These are phyloP conservation scores for Teratosphaeriaceae sp. DNA, from an alignment of 2,329 filamentous ascomycete genomes.

Conservation along the genomic window DNA sequence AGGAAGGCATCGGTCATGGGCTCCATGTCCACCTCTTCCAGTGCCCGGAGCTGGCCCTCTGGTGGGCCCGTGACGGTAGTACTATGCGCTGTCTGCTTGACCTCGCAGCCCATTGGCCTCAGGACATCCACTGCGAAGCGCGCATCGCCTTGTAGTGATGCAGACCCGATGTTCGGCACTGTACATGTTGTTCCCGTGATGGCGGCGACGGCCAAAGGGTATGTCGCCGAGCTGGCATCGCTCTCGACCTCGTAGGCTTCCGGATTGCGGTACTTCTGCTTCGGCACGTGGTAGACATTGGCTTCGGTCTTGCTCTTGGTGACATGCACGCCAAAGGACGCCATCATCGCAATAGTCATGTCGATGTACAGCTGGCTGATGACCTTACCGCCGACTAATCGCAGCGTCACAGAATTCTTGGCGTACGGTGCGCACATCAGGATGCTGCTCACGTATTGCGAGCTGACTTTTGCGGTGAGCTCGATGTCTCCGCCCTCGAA, in stretches of 20 bases:
- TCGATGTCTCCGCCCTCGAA: slow-evolving; percentile 84
- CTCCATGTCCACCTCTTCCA: slow-evolving; percentile 91
- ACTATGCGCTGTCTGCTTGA: slow-evolving; percentile 75
- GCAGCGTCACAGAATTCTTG: slow-evolving; percentile 84
- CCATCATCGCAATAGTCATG: slow-evolving; percentile 99
- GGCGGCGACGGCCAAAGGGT: slow-evolving; percentile 86
- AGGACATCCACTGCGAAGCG: slow-evolving; percentile 88
- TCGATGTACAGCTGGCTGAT: slow-evolving; percentile 97
- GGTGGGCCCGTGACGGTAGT: slow-evolving; percentile 91
- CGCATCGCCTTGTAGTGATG: slow-evolving; percentile 89
- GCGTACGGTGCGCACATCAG: slow-evolving; percentile 97
- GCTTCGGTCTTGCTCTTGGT: slow-evolving; percentile 68
- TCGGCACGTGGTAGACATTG: slow-evolving; percentile 91
- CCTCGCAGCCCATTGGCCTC: slow-evolving; percentile 85
- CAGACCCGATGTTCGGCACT: slow-evolving; percentile 89
- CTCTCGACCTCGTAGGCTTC: slow-evolving; percentile 86
- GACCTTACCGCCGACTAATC: slow-evolving; percentile 89
- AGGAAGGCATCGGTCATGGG: slow-evolving; percentile 99
- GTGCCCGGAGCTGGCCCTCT: slow-evolving; percentile 62
- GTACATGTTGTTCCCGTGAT: slow-evolving; percentile 95
- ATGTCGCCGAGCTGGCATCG: slow-evolving; percentile 95
- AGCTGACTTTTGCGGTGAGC: slow-evolving; percentile 89
- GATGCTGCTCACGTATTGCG: slow-evolving; percentile 97
- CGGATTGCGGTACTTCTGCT: slow-evolving; percentile 76
- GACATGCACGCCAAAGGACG: slow-evolving; percentile 77